Evolutionary conservation across 2,329 filamentous ascomycete genomes (phyloP).

Genomic region (Colletotrichum sp.): DNA sequence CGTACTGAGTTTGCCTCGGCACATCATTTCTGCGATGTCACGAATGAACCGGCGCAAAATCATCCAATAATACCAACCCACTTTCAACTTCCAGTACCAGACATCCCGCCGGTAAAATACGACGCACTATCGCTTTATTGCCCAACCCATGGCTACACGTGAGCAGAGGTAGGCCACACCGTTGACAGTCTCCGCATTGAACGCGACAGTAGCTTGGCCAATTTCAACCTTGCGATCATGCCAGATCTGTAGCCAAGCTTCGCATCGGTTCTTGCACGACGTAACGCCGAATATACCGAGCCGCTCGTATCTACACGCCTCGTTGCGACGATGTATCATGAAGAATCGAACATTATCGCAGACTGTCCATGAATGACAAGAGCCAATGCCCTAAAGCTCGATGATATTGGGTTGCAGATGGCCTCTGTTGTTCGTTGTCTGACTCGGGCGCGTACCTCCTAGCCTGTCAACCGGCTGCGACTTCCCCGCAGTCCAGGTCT

Average conservation of each 20-base stretch:
- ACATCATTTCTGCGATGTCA: slow-evolving; percentile 3
- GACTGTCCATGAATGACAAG: not conserved
- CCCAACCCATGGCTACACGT: not conserved
- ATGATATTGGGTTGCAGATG: not conserved
- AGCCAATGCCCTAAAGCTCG: not conserved
- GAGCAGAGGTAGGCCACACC: not conserved
- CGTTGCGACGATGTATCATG: not conserved
- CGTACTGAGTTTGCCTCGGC: not conserved
- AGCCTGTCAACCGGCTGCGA: not conserved
- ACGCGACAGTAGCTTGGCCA: not conserved
- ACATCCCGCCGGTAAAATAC: not conserved
- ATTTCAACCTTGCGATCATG: not conserved
- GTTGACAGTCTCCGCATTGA: not conserved
- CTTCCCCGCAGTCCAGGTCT: slow-evolving; percentile 11
- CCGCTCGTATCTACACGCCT: not conserved
- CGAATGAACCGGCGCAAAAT: not conserved
- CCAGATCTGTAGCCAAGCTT: not conserved
- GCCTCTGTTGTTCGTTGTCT: not conserved
- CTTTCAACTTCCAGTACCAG: not conserved
- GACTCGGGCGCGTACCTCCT: not conserved
- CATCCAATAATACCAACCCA: not conserved
- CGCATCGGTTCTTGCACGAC: not conserved
- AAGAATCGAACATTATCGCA: not conserved
- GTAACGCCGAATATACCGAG: not conserved
- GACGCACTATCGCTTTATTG: not conserved